Percentiles rank a stretch among this genome's conserved stretches.
Conservation (phyloP, 2,329 filamentous ascomycete genomes). For the Juglanconis juglandina region DNA sequence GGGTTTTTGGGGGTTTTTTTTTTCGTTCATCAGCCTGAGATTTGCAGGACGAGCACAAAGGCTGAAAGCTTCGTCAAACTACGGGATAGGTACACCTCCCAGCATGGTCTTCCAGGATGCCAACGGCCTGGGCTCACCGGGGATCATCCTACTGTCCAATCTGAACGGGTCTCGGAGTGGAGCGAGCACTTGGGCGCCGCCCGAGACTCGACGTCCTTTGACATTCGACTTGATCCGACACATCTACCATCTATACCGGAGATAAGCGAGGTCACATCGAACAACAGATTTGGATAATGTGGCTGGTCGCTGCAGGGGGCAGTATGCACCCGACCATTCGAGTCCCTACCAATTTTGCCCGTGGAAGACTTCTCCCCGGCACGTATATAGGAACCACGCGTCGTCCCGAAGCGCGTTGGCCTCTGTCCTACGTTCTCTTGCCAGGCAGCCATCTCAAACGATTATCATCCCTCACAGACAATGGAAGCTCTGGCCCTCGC, state of each 20-base stretch:
- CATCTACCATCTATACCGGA: not conserved
- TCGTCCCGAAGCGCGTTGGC: not conserved
- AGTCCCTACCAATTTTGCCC: not conserved
- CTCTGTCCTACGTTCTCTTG: not conserved
- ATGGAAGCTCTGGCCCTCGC: conserved; percentile 1
- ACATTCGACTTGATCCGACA: not conserved
- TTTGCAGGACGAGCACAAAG: too few relatives aligned
- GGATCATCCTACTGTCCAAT: not conserved
- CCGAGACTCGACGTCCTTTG: not conserved
- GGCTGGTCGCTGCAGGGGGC: conserved; percentile 2
- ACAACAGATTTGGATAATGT: not conserved
- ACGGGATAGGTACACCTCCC: too few relatives aligned
- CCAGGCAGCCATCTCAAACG: not conserved
- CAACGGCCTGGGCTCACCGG: not conserved
- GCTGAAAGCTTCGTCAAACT: not conserved
- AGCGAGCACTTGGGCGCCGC: not conserved
- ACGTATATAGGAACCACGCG: not conserved
- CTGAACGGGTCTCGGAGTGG: too few relatives aligned
- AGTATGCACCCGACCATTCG: too few relatives aligned
- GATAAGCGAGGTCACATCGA: not conserved
- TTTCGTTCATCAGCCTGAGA: too few relatives aligned
- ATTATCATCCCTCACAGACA: not conserved
- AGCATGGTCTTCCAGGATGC: not conserved
- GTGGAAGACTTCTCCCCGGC: not conserved
- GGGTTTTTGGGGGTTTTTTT: too few relatives aligned